Percentiles rank a stretch among this genome's conserved stretches.
Conservation (phyloP, 192 early-diverging fungal species). For the Gigaspora rosea region DNA sequence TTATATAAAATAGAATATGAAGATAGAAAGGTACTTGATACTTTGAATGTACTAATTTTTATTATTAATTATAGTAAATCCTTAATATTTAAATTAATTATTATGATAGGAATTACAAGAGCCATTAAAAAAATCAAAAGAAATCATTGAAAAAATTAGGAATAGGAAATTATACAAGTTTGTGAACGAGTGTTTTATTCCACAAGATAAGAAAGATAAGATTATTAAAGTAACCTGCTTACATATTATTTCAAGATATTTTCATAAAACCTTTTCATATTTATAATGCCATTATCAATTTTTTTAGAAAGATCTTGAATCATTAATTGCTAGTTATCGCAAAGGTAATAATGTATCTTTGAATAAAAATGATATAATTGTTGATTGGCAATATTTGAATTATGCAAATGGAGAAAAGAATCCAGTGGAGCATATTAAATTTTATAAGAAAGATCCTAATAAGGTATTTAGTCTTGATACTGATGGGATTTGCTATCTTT, state of each 20-base stretch:
- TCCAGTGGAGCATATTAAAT: constrained; percentile 82
- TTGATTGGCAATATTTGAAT: constrained; percentile 70
- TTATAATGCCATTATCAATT: constrained; percentile 13
- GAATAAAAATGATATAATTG: constrained; percentile 68
- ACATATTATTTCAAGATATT: constrained; percentile 1
- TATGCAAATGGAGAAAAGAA: constrained; percentile 85
- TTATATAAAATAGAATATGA: constrained; percentile 72
- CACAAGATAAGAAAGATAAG: constrained; percentile 44
- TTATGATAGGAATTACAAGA: constrained; percentile 22
- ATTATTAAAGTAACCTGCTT: constrained; percentile 45
- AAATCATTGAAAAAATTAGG: constrained; percentile 71
- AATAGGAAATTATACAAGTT: constrained; percentile 85
- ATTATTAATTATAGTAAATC: neutral
- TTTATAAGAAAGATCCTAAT: constrained; percentile 53
- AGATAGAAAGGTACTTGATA: constrained; percentile 21
- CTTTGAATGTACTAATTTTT: neutral
- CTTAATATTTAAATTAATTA: neutral
- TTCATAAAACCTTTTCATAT: neutral
- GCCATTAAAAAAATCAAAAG: constrained; percentile 60
- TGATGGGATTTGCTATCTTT: constrained; percentile 69
- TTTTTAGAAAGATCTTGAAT: constrained; percentile 58
- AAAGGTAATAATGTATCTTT: constrained; percentile 56
- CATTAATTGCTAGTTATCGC: constrained; percentile 43
- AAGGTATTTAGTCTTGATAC: constrained; percentile 67
- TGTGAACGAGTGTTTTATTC: constrained; percentile 75